phyloP scores from a whole-genome alignment of 352 stramenopile species.

The Globisporangium nodosum region DNA sequence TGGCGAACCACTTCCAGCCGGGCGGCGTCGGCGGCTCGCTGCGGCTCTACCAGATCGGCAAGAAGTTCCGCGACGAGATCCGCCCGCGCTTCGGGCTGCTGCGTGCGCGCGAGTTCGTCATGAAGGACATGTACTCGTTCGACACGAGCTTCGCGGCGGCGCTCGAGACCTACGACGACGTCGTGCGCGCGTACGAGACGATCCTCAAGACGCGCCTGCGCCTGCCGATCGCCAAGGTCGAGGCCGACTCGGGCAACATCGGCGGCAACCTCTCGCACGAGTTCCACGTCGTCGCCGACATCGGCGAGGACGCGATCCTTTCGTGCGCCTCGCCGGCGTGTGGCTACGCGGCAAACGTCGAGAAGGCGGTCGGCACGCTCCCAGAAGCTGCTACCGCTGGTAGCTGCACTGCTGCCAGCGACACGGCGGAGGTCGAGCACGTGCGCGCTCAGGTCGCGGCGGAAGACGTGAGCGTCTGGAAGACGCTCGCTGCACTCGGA shows the following conservation, averaged over 20 bases:
- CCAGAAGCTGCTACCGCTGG: neutral
- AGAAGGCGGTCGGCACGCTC: constrained; percentile 63
- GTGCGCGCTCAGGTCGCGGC: constrained; percentile 13
- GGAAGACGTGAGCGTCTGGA: constrained; percentile 21
- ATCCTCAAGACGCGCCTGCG: constrained; percentile 65
- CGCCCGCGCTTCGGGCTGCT: constrained; percentile 81
- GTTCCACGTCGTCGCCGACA: constrained; percentile 79
- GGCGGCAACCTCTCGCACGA: constrained; percentile 87
- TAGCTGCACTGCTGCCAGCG: neutral
- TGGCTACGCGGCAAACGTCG: constrained; percentile 84
- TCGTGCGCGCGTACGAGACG: constrained; percentile 71
- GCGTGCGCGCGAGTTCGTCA: constrained; percentile 82
- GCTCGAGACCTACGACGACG: constrained; percentile 68
- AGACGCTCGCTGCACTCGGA: constrained; percentile 17
- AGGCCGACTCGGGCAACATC: constrained; percentile 85
- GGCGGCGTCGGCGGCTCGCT: constrained; percentile 35
- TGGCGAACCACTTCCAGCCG: constrained; percentile 53
- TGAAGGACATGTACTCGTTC: constrained; percentile 92
- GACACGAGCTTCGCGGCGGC: constrained; percentile 57
- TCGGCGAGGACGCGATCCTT: constrained; percentile 83
- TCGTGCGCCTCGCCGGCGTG: constrained; percentile 49
- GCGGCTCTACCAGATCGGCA: constrained; percentile 82
- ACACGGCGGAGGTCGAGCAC: constrained; percentile 15
- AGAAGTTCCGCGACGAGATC: constrained; percentile 88
- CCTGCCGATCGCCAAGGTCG: constrained; percentile 70